Evolutionary conservation across 495 filamentous ascomycete genomes (phyloP).

Genomic region (Podospora pseudoanserina): DNA sequence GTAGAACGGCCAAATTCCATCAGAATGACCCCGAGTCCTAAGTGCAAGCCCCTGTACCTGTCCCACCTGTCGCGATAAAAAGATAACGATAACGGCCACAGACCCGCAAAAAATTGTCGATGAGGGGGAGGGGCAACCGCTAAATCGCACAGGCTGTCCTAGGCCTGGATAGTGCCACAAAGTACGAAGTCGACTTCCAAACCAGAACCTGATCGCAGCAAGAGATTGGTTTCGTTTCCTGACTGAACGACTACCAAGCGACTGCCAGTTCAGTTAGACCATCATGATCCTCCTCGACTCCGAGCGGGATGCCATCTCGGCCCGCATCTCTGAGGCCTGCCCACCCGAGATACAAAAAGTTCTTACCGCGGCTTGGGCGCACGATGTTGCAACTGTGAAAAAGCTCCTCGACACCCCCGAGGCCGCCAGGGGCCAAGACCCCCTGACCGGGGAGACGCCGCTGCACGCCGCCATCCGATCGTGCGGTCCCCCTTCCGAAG

Average conservation of each 20-base stretch:
- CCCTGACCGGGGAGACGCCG: constrained; percentile 79
- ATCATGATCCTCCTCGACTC: constrained; percentile 22
- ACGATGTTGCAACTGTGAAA: constrained; percentile 72
- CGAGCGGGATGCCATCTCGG: constrained; percentile 40
- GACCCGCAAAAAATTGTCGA: constrained; percentile 3
- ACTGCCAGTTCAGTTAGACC: too few relatives aligned
- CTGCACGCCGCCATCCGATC: constrained; percentile 88
- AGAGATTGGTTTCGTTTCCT: neutral
- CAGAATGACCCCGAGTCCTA: too few relatives aligned
- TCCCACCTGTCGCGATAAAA: neutral
- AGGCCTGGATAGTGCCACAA: neutral
- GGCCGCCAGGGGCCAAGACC: constrained; percentile 73
- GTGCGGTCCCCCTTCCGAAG: constrained; percentile 54
- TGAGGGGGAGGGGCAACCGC: constrained; percentile 1
- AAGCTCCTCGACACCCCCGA: constrained; percentile 62
- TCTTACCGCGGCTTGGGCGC: constrained; percentile 77
- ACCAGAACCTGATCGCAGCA: neutral
- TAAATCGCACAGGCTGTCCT: neutral
- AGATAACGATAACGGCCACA: constrained; percentile 4
- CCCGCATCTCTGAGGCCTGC: constrained; percentile 46
- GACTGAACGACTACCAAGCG: neutral
- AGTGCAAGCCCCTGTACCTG: neutral
- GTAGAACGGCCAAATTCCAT: neutral
- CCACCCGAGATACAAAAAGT: constrained; percentile 50
- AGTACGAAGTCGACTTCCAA: neutral